Percentiles rank a stretch among this genome's conserved stretches.
phyloP scores from a whole-genome alignment of 352 stramenopile genomes.

The Pythium pyrilobum region DNA sequence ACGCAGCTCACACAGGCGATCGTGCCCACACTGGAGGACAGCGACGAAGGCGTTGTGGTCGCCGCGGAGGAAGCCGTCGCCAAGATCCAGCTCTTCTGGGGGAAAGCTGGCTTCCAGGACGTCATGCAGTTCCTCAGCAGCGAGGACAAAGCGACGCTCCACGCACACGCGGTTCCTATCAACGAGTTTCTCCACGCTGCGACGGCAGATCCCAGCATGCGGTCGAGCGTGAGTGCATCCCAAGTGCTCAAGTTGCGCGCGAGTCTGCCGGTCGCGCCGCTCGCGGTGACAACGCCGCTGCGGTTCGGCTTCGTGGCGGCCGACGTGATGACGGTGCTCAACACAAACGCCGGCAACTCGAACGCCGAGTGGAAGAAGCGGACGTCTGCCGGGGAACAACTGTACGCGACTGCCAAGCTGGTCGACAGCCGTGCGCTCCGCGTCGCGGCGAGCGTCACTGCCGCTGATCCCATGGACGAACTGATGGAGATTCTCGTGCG shows the following conservation, averaged over 20 bases:
- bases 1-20: slow-evolving; percentile 49
- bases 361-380: slow-evolving; percentile 75
- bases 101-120: slow-evolving; percentile 25
- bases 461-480: slow-evolving; percentile 2
- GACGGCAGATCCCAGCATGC: not conserved
- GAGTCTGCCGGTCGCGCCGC: slow-evolving; percentile 5
- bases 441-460: not conserved
- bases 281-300: slow-evolving; percentile 4
- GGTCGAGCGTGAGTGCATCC: slow-evolving; percentile 11
- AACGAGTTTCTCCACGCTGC: slow-evolving; percentile 34
- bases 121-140: slow-evolving; percentile 51
- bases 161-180: slow-evolving; percentile 43
- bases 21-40: slow-evolving; percentile 55
- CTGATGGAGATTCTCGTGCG: slow-evolving; percentile 42
- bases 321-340: slow-evolving; percentile 33
- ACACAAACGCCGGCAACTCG: slow-evolving; percentile 37
- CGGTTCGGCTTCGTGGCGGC: slow-evolving; percentile 43
- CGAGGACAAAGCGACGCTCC: slow-evolving; percentile 55
- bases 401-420: slow-evolving; percentile 37
- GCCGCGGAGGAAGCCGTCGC: slow-evolving; percentile 56
- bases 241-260: slow-evolving; percentile 15
- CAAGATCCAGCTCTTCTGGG: slow-evolving; percentile 62
- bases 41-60: slow-evolving; percentile 51
- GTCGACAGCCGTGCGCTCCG: slow-evolving; percentile 14
- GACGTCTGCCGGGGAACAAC: slow-evolving; percentile 45